Percentiles rank a stretch among this genome's conserved stretches.
phyloP scores from a whole-genome alignment of 345 rosid species.

The Gossypium bickii region DNA sequence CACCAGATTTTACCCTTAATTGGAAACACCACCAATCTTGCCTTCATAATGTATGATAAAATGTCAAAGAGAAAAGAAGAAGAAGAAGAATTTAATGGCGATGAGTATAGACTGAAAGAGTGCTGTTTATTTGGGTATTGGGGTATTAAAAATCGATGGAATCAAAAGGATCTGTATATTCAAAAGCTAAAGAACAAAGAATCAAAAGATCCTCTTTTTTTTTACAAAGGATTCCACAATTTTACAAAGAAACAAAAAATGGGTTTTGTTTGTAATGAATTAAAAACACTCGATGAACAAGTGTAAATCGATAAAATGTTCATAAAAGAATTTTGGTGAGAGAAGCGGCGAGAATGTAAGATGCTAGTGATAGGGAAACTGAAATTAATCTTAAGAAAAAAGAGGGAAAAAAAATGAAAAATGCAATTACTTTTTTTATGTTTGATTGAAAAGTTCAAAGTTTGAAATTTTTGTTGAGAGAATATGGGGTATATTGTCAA shows the following conservation, averaged over 20 bases:
- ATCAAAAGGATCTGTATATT: constrained; percentile 16
- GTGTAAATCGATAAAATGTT: background rate
- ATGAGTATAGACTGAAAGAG: background rate
- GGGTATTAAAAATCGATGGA: constrained; percentile 8
- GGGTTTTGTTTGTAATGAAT: no score
- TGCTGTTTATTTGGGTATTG: background rate
- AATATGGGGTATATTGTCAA: background rate
- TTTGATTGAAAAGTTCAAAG: background rate
- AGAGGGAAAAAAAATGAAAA: background rate
- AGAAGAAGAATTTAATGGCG: background rate
- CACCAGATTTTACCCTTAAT: constrained; percentile 79
- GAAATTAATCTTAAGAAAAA: background rate
- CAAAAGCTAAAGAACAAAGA: background rate
- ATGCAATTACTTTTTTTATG: background rate
- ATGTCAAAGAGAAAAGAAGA: background rate
- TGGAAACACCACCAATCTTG: constrained; percentile 81
- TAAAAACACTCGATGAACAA: background rate
- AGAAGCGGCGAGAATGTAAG: background rate
- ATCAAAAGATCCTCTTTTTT: background rate
- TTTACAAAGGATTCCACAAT: background rate
- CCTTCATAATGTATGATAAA: constrained; percentile 46
- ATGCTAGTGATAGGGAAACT: background rate
- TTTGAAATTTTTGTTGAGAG: background rate
- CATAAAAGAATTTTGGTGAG: no score
- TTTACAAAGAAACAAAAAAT: background rate